Evolutionary conservation across 1,284 basidiomycete species (phyloP).

Genomic region (Takashimella tepidaria): DNA sequence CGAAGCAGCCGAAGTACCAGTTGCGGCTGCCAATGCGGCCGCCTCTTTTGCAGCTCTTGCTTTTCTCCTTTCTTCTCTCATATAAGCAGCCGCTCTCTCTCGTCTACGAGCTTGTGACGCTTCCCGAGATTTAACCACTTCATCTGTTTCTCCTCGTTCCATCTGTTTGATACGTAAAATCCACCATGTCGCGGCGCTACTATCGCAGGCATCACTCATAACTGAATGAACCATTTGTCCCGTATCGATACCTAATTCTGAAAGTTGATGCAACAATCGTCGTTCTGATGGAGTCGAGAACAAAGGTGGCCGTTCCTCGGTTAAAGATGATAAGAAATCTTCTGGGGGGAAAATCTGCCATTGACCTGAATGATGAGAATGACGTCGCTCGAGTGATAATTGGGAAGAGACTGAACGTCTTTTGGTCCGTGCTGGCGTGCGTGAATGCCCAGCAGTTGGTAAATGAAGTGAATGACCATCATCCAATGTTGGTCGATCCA

Average conservation of each 20-base stretch:
- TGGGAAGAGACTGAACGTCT: slow-evolving; percentile 85
- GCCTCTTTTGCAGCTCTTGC: slow-evolving; percentile 16
- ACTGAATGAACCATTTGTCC: slow-evolving; percentile 94
- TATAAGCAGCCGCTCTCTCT: slow-evolving; percentile 28
- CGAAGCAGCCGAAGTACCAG: neutral
- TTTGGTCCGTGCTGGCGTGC: slow-evolving; percentile 91
- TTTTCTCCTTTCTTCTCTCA: slow-evolving; percentile 28
- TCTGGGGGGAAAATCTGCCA: slow-evolving; percentile 41
- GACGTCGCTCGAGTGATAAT: slow-evolving; percentile 48
- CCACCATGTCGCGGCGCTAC: slow-evolving; percentile 93
- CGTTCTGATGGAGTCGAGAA: slow-evolving; percentile 81
- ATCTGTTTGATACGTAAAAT: slow-evolving; percentile 72
- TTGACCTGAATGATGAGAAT: slow-evolving; percentile 38
- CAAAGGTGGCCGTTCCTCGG: slow-evolving; percentile 65
- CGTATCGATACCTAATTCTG: slow-evolving; percentile 78
- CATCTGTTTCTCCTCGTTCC: slow-evolving; percentile 44
- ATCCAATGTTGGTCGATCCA: slow-evolving; percentile 6
- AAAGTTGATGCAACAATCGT: slow-evolving; percentile 69
- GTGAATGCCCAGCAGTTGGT: slow-evolving; percentile 52
- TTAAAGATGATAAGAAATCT: slow-evolving; percentile 66
- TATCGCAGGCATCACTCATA: slow-evolving; percentile 84
- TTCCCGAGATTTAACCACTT: slow-evolving; percentile 27
- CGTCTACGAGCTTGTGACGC: slow-evolving; percentile 22
- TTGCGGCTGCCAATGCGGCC: neutral
- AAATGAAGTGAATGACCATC: slow-evolving; percentile 41